Evolutionary conservation across 352 stramenopile species (phyloP), one percentile per base, ranked within the genome.

Genomic region (Phytophthora fragariaefolia): DNA sequence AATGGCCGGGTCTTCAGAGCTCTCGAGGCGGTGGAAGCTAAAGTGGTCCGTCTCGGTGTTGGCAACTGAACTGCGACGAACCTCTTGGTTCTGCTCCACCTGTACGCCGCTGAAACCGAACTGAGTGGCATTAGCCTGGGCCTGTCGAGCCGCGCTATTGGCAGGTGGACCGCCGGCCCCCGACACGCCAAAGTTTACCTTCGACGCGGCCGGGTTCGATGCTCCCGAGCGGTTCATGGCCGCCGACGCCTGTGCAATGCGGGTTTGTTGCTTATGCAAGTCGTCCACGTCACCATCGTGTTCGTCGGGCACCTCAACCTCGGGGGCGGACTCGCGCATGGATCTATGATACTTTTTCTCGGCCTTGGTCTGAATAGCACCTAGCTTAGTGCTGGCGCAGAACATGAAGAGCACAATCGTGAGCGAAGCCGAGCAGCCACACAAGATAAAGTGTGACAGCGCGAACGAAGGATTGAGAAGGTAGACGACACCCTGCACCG

Each of bases 331-430:
- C 30, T 85, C 74, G 49, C 83, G 63, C 63, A 80, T 73, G 13
- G 72, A 74, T 36, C 69, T 72, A 61, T 93, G 80, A 10, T 77
- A 76, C 59, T 85, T 83, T 72, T 96, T 96, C 70, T 96, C 88
- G 22, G 70, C 79, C 78, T 96, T 96, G 48, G 92, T 87, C 73
- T 93, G 85, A 60, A 96, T 95, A 0, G 88, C 86, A 10, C 87
- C 87, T 10, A 83, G 59, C 52, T 93, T 94, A 5, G 87, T 95
- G 36, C 86, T 95, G 26, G 88, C 88, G 47, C 85, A 93, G 36
- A 87, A 79, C 42, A 89, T 48, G 62, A 96, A 94, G 20, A 96
- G 78, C 49, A 91, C 69, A 23, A 75, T 51, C 0, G 84, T 96
- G 38, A 91, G 65, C 10, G 43, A 38, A 7, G 63, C 63, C 22